Base-by-base conservation (phyloP, 768 basidiomycete genomes). In the Xerocomellus amylosporus region DNA sequence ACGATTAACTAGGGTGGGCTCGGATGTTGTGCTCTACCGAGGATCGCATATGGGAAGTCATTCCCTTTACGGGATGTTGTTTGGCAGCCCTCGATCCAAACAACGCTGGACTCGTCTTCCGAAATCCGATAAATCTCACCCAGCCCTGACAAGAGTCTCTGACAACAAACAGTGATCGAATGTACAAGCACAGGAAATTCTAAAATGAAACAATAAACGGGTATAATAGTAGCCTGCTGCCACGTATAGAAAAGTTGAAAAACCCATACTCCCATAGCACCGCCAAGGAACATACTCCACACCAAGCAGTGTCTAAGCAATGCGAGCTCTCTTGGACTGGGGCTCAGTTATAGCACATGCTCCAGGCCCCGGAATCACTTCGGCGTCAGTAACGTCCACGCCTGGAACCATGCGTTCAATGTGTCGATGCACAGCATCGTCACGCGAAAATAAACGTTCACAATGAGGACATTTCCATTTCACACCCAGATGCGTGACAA, bases 391-490 rank as follows among this genome's bases (percentile, higher is more conserved):
- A 33, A 54, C 59, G 26, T 63, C 55, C 62, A 58, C 59, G n/a
- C 56, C 60, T 19, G 61, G 59, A 20, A 24, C 43, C 60, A 68
- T 62, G 48, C 68, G 68, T 55, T 70, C 66, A 22, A 71, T 59
- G 47, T 70, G 69, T 7, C 69, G 64, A 45, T 62, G 61, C 39
- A 70, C 64, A 34, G 69, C 70, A 55, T 70, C 69, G 15, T 72
- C 70, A 55, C 69, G 69, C 48, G 69, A 70, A 20, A 71, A 62
- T 51, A 55, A 53, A 37, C 46, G 57, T 19, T 44, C 49, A 24
- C 69, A 70, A 51, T 64, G 64, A 13, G 62, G 61, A 26, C 69
- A 71, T 45, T 41, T 51, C 68, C 66, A 71, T 49, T 66, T 72
- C 42, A 70, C 62, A 7, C 64, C 62, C 5, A 70, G 46, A 51